Evolutionary conservation across 2,329 filamentous ascomycete species (phyloP), one percentile per base, ranked within the genome.

Genomic region (Colletotrichum viniferum): DNA sequence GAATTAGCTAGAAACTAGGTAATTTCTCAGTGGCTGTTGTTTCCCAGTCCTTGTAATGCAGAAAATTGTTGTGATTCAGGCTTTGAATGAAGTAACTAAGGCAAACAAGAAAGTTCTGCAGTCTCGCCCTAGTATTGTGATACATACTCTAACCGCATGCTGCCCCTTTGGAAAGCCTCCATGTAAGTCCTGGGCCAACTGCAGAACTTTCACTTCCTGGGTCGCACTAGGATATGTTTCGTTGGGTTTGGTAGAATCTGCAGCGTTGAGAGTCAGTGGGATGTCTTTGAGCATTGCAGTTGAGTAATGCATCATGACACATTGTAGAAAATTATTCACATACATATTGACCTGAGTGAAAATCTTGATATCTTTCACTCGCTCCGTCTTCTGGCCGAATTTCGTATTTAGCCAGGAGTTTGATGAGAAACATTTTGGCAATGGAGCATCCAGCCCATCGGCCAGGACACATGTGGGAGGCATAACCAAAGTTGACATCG

Each of bases 341-440:
- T 48, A 75, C 73, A n/a, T 73, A 73, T 68, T 75, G 69, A 18
- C 73, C 73, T 5, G 58, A 75, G 18, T 75, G 73, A 4, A 68
- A 6, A 8, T 75, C 69, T n/a, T n/a, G 8, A 18, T 75, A 75
- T n/a, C 73, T 63, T 34, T 73, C 69, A 5, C 38, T 75, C 28
- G 28, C 63, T 5, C 69, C 69, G 7, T 75, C 56, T n/a, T 75
- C 73, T 5, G 63, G 73, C 12, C 34, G 21, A 9, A 75, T 64
- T 18, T 64, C 13, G 16, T 64, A 69, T 6, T 58, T 16, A 9
- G 63, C 14, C 3, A 75, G 58, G 5, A 75, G 69, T 34, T 75
- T 75, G 38, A 75, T 72, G 26, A 75, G 73, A 13, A 75, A 73
- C 73, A 75, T 75, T 34, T 75, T 75, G 14, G 73, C 73, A 36